These are phyloP conservation scores for Geopyxis carbonaria DNA, from an alignment of 495 filamentous ascomycete species.

Conservation along the genomic window DNA sequence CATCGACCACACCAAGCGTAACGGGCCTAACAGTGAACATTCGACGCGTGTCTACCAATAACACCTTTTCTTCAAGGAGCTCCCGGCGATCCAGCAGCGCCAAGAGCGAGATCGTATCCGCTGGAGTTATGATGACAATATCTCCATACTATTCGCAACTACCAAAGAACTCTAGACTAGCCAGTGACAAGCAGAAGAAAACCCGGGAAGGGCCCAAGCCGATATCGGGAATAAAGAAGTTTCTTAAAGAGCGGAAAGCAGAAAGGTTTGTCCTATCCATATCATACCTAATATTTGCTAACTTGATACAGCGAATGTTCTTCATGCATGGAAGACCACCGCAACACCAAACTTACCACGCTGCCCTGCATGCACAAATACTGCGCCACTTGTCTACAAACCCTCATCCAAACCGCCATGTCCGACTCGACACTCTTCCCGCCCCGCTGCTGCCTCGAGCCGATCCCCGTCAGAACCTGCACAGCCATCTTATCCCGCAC, in stretches of 20 bases:
- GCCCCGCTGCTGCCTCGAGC: conserved; percentile 52
- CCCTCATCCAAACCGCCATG: conserved; percentile 46
- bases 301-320: conserved; percentile 10
- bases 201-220: too few relatives aligned
- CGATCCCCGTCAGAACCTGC: conserved; percentile 52
- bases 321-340: conserved; percentile 12
- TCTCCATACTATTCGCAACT: too few relatives aligned
- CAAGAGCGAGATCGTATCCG: too few relatives aligned
- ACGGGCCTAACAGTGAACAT: too few relatives aligned
- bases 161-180: too few relatives aligned
- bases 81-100: too few relatives aligned
- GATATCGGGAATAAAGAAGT: conserved; percentile 13
- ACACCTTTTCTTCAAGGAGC: too few relatives aligned
- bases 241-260: conserved; percentile 7
- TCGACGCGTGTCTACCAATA: too few relatives aligned
- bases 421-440: conserved; percentile 60
- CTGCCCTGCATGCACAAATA: conserved; percentile 13
- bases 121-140: too few relatives aligned
- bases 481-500: conserved; percentile 46
- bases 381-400: conserved; percentile 8
- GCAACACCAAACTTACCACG: conserved; percentile 8
- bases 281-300: not conserved
- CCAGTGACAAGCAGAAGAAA: too few relatives aligned
- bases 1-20: too few relatives aligned
- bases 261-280: conserved; percentile 8